phyloP scores from a whole-genome alignment of 768 basidiomycete genomes.

The Suillus spraguei region DNA sequence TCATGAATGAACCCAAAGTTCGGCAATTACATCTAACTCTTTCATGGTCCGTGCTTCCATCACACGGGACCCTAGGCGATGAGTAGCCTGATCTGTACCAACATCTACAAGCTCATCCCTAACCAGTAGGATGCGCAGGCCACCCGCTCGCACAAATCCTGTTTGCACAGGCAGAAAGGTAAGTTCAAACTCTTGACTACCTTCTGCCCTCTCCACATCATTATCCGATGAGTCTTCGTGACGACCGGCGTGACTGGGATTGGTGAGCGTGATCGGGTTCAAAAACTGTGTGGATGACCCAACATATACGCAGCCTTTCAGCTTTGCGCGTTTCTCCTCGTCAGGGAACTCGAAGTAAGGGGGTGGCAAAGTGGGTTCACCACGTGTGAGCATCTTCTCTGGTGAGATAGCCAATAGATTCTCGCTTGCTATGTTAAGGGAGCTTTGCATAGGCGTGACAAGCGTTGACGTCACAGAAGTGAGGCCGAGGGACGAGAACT shows the following conservation, averaged over 20 bases:
- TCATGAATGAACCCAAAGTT: conserved; percentile 62
- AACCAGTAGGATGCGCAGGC: conserved; percentile 68
- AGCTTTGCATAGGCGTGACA: conserved; percentile 12
- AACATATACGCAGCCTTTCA: conserved; percentile 42
- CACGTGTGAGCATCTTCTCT: conserved; percentile 12
- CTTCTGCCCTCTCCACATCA: conserved; percentile 35
- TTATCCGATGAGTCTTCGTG: conserved; percentile 15
- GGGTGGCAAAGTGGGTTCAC: conserved; percentile 38
- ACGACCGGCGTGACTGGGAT: conserved; percentile 10
- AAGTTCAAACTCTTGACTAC: conserved; percentile 62
- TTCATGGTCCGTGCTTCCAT: conserved; percentile 54
- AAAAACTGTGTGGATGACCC: conserved; percentile 56
- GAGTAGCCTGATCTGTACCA: conserved; percentile 22
- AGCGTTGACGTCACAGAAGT: conserved; percentile 10
- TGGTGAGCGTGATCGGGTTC: conserved; percentile 41
- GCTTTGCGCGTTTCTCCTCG: conserved; percentile 34
- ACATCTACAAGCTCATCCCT: conserved; percentile 52
- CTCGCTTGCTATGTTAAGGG: conserved; percentile 11
- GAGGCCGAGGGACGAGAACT: conserved; percentile 13
- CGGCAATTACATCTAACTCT: conserved; percentile 73
- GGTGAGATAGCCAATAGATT: conserved; percentile 19
- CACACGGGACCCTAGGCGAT: conserved; percentile 20
- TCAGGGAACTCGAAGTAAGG: conserved; percentile 48
- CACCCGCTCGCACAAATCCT: conserved; percentile 69
- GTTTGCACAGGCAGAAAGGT: conserved; percentile 57